Base-by-base conservation (phyloP, 495 filamentous ascomycete genomes). In the Aspergillus panamensis region DNA sequence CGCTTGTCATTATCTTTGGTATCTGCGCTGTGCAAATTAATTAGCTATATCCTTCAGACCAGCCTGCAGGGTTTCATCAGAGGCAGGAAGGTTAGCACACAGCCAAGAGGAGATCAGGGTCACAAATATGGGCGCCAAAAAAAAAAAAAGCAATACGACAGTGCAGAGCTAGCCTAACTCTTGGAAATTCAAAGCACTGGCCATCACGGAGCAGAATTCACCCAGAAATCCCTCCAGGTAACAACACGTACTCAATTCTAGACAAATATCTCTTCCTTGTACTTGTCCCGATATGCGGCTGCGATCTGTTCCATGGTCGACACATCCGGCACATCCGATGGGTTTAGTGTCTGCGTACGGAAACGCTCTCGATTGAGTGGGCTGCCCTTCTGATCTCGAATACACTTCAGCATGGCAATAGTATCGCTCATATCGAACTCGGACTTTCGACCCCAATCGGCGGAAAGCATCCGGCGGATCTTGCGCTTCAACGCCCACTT, bases 401-500 rank as follows among this genome's bases (percentile, higher is more conserved):
- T 37, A 9, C 47, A 58, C 39, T 58, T 58, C 12, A 58, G 31
- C 56, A 58, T 58, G n/a, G 56, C 56, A 17, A 58, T 47, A 30
- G 51, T n/a, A 32, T 58, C 56, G 17, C 40, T 52, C 56, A 52
- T 58, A 25, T 58, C 56, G 4, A 58, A 19, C 47, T 58, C 56
- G 31, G 51, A 39, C 16, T 47, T 51, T 14, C 49, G 30, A 37
- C 44, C 48, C 14, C 48, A 39, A 19, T 49, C 49, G 12, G 56
- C 31, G 21, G 48, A 39, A 35, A 58, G 52, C 56, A 58, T 58
- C 56, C 48, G 31, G 21, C 56, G 40, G 6, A 58, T 58, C 20
- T 58, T 58, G 48, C 56, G 48, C n/a, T 58, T 58, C 30, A 58
- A 30, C 14, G 48, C 56, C 56, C 56, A 58, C 30, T 58, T 58